Conservation (phyloP, 2,329 filamentous ascomycete genomes). For the Cucurbitaria berberidis region DNA sequence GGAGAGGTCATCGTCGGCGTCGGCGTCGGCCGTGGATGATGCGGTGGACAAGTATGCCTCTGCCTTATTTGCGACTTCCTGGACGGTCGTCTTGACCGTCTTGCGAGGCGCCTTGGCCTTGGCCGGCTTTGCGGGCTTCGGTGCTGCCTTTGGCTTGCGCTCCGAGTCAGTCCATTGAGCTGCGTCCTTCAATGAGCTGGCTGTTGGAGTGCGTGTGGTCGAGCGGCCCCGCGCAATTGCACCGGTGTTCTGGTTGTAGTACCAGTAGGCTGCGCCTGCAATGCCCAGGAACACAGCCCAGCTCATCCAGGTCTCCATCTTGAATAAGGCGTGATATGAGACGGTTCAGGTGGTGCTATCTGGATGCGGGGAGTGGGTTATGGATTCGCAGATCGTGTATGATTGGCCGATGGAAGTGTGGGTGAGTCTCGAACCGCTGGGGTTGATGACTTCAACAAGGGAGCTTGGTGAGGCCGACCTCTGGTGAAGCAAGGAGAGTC, state of each 20-base stretch:
- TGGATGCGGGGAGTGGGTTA: too few relatives aligned
- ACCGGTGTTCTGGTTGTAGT: constrained; percentile 35
- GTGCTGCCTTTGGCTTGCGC: constrained; percentile 31
- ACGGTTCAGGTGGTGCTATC: background rate
- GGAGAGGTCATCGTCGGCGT: constrained; percentile 83
- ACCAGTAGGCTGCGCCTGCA: constrained; percentile 34
- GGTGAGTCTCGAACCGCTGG: background rate
- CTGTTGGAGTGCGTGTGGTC: constrained; percentile 30
- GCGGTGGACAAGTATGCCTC: constrained; percentile 38
- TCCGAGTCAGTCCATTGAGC: constrained; percentile 38
- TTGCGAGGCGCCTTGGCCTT: constrained; percentile 45
- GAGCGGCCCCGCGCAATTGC: constrained; percentile 37
- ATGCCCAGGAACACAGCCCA: constrained; percentile 44
- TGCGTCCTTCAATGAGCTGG: constrained; percentile 27
- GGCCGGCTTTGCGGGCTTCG: constrained; percentile 18
- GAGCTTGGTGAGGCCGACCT: constrained; percentile 11
- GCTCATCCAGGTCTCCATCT: constrained; percentile 43
- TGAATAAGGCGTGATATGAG: constrained; percentile 7
- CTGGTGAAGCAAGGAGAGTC: constrained; percentile 21
- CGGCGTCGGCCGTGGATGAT: constrained; percentile 74
- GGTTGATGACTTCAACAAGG: constrained; percentile 4
- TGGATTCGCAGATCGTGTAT: background rate
- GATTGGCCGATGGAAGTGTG: background rate
- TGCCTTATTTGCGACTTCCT: constrained; percentile 43
- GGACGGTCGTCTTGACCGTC: constrained; percentile 42